Base-by-base conservation (phyloP, 495 filamentous ascomycete species). In the Cercophora samala region DNA sequence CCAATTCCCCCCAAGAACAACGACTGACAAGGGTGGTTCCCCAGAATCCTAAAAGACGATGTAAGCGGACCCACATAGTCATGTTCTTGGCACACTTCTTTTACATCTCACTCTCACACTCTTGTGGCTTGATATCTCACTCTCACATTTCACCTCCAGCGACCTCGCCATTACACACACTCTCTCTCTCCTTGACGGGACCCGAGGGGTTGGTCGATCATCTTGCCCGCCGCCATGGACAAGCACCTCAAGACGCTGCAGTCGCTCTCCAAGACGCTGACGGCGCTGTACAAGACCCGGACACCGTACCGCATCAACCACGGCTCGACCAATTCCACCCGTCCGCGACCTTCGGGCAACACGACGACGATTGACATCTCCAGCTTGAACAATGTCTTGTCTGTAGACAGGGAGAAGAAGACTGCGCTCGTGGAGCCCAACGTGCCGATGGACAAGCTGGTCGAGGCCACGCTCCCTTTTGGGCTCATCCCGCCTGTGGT, bases 251-350 rank as follows among this genome's bases (percentile, higher is more conserved):
- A 71, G 5, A 46, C 69, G 17, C 66, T 75, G 25, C 24, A 62
- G 18, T 60, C 59, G 3, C 63, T 72, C 63, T 74, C 87, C 23
- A 64, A 77, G 5, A 71, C 75, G 13, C 84, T 91, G 18, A 79
- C 82, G 62, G 65, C 74, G 37, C 87, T 86, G 78, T 87, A 86
- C 76, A 76, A 85, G 19, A 79, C 81, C 19, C 77, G 81, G 32
- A 80, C 87, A 66, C 83, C 85, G 18, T 94, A 91, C 78, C 87
- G 91, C 63, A 92, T 94, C 77, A 86, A 80, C 76, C 91, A 93
- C 81, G 91, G 91, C 66, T 87, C 64, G 18, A 93, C 90, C 32
- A 93, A 93, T 77, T 88, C 82, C 74, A 93, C 90, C 19, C 87
- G 89, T 1, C 82, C 79, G 5, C 73, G 77, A 82, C 90, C 6